Evolutionary conservation across 768 basidiomycete species (phyloP).

Genomic region (Phylloporus arenicola): DNA sequence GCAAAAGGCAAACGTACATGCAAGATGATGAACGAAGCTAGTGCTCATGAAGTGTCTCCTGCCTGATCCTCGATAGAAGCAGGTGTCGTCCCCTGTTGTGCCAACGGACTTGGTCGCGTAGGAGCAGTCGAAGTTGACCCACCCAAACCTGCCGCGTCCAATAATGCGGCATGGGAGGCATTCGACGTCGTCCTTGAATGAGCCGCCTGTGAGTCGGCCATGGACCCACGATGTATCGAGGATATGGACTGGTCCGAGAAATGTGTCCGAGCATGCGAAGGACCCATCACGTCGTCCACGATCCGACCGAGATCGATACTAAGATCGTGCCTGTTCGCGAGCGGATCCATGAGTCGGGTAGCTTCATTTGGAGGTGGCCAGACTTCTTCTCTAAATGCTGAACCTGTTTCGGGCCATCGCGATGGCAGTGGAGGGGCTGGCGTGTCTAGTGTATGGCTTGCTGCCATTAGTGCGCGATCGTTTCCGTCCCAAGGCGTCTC

Average conservation of each 20-base stretch:
- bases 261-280: slow-evolving; percentile 13
- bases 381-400: slow-evolving; percentile 43
- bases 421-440: background rate
- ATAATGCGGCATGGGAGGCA: slow-evolving; percentile 16
- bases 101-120: slow-evolving; percentile 19
- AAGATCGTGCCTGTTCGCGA: slow-evolving; percentile 7
- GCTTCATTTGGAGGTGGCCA: slow-evolving; percentile 38
- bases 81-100: slow-evolving; percentile 1
- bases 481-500: slow-evolving; percentile 19
- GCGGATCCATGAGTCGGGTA: slow-evolving; percentile 20
- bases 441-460: background rate
- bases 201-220: slow-evolving; percentile 1
- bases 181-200: slow-evolving; percentile 21
- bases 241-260: slow-evolving; percentile 23
- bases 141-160: slow-evolving; percentile 23
- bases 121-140: background rate
- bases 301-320: slow-evolving; percentile 39
- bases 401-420: slow-evolving; percentile 36
- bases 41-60: background rate
- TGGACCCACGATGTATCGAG: slow-evolving; percentile 16
- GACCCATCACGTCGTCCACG: slow-evolving; percentile 48
- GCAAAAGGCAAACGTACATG: background rate
- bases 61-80: background rate
- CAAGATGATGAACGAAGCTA: background rate
- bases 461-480: background rate